Evolutionary conservation across 441 rosid genomes (phyloP), one percentile per base, ranked within the genome.

Genomic region (Populus trichocarpa): DNA sequence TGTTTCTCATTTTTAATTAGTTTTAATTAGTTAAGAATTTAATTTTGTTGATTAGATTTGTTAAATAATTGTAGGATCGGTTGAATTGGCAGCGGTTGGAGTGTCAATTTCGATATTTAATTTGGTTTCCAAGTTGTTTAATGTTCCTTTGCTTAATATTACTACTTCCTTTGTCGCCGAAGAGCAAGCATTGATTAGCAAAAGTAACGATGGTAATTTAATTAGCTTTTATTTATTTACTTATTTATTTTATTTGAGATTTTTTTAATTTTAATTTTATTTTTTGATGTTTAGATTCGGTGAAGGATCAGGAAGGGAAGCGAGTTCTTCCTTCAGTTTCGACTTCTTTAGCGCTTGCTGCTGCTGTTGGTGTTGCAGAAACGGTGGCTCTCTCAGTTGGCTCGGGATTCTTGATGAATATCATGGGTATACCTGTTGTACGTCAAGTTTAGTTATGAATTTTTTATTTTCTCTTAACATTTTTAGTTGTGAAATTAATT

Each of bases 371-470:
- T 78, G 75, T 96, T 65, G 96, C 86, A 33, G 97, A 96, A 85
- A 85, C 95, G 0, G 82, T 92, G 79, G 95, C 88, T 26, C 92
- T 96, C 32, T 89, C 85, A 42, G 78, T 89, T 75, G 97, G 97
- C 65, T 91, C 96, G 25, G 90, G 92, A 66, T 91, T 83, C 87
- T 82, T 94, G 78, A 80, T 94, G 94, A 93, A 87, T 86, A 82
- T 94, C 87, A 90, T 94, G 99, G 98, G 97, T 82, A 90, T 96
- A 88, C 90, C 94, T 87, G 89, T 82, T 83, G 98, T 96, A 95
- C 77, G 93, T 91, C 78, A 75, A 75, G 74, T 79, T 80, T 81
- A 46, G 73, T 84, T 83, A 36, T 75, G 76, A 50, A 28, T 81
- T 18, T 42, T n/a, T 74, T 69, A 63, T 50, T 61, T 28, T 72